Evolutionary conservation across 106 monocot species (phyloP), one percentile per base, ranked within the genome.

Genomic region (Dactylorhiza incarnata): DNA sequence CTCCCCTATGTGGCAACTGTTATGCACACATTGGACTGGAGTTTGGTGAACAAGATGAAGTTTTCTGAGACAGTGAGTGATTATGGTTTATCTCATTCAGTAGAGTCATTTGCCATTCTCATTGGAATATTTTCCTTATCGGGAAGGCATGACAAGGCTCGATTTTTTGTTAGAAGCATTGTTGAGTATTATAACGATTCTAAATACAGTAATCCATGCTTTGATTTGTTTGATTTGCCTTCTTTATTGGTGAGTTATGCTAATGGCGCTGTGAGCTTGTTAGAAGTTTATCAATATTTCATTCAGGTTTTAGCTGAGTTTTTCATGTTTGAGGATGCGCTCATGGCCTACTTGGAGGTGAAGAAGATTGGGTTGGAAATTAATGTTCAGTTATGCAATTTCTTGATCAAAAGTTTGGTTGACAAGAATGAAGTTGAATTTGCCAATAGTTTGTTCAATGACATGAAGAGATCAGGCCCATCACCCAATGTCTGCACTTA

Each of bases 401-500:
- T 74, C 13, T 44, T 74, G 53, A n/a, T 74, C 20, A 54, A 54
- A 10, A 2, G 29, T 53, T 74, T 74, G 6, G 54, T 74, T 47
- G 17, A 74, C 12, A 54, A 44, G 53, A 55, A 74, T 55, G 54
- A 51, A 43, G 16, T 55, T 43, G 17, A 37, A 48, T 13, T 51
- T 19, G 74, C 54, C 5, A 55, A 22, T 12, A 29, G 15, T 47
- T 51, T 74, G 26, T 74, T 74, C 10, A 5, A 54, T 47, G 23
- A 55, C 19, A 74, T 74, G 54, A 74, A 17, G 74, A 55, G 8
- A 20, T 20, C 74, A 19, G 74, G 53, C n/a, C 54, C 54, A 10
- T 7, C 29, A 9, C 74, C 74, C n/a, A 74, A 74, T 74, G 29
- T 74, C 17, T 74, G 55, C 49, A 53, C 74, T 71, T 78, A 71